These are phyloP conservation scores for Trichosporon sp. DNA, from an alignment of 1,284 basidiomycete species.

Conservation along the genomic window DNA sequence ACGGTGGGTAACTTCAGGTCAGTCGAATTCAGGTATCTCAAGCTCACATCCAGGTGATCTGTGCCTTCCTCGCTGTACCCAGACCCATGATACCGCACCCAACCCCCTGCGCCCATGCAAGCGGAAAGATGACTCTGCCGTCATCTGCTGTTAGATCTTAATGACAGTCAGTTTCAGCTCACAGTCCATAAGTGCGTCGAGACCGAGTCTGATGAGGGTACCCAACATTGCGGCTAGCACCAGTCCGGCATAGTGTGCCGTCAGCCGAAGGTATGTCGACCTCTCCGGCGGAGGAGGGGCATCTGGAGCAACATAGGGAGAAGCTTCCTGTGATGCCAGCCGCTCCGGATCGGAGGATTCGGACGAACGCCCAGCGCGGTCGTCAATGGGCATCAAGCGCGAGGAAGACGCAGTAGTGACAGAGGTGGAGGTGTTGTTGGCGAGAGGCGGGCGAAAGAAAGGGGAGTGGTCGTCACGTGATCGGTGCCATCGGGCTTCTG, in stretches of 20 bases:
- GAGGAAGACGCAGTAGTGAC: background rate
- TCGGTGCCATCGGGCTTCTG: background rate
- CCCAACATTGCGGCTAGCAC: conserved; percentile 73
- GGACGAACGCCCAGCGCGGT: background rate
- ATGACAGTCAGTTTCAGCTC: conserved; percentile 10
- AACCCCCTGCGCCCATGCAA: conserved; percentile 79
- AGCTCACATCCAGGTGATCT: conserved; percentile 69
- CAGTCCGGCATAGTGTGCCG: conserved; percentile 55
- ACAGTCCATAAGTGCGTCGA: conserved; percentile 58
- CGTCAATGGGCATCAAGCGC: background rate
- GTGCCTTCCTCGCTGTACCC: conserved; percentile 61
- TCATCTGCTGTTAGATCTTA: conserved; percentile 27
- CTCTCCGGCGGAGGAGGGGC: conserved; percentile 23
- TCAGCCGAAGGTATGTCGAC: conserved; percentile 20
- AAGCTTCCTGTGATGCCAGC: background rate
- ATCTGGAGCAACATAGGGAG: conserved; percentile 9
- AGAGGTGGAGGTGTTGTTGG: background rate
- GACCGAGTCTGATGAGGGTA: conserved; percentile 67
- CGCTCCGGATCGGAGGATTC: background rate
- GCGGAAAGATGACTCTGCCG: conserved; percentile 69
- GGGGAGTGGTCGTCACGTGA: background rate
- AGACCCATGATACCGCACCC: conserved; percentile 93
- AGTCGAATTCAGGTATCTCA: background rate
- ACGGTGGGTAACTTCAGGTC: conserved; percentile 66
- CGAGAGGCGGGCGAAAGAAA: background rate